Conservation (phyloP, 2,329 filamentous ascomycete genomes). For the Sclerotinia minor region DNA sequence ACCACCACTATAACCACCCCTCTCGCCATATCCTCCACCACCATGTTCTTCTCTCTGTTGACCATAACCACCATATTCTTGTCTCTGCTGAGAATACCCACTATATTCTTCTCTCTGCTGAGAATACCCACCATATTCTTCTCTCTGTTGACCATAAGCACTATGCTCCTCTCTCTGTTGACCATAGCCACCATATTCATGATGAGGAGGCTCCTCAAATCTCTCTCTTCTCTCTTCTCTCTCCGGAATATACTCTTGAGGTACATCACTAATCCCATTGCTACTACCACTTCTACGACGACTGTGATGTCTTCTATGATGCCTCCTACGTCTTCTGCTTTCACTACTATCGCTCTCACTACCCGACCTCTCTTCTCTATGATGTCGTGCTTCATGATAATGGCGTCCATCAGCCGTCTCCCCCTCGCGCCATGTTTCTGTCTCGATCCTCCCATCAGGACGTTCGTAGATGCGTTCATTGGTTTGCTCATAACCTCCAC, state of each 20-base stretch:
- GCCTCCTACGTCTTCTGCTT: slow-evolving; percentile 37
- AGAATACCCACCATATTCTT: not conserved
- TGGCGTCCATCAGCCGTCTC: slow-evolving; percentile 30
- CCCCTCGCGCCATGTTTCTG: slow-evolving; percentile 33
- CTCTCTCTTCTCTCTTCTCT: slow-evolving; percentile 23
- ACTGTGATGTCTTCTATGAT: slow-evolving; percentile 37
- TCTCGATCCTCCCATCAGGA: slow-evolving; percentile 41
- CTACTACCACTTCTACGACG: slow-evolving; percentile 27
- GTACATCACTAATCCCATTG: slow-evolving; percentile 28
- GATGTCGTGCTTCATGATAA: slow-evolving; percentile 29
- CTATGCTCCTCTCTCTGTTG: slow-evolving; percentile 24
- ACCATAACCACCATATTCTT: not conserved
- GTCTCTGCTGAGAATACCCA: slow-evolving; percentile 3
- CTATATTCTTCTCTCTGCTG: slow-evolving; percentile 23
- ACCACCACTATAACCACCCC: not conserved
- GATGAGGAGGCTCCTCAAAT: slow-evolving; percentile 24
- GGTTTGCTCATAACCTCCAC: slow-evolving; percentile 59
- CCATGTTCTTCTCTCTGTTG: slow-evolving; percentile 23
- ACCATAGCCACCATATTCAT: slow-evolving; percentile 30
- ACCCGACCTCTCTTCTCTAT: slow-evolving; percentile 36
- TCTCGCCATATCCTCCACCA: slow-evolving; percentile 22
- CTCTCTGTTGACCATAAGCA: slow-evolving; percentile 26
- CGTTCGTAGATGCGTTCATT: slow-evolving; percentile 54
- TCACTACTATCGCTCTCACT: slow-evolving; percentile 38
- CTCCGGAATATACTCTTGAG: slow-evolving; percentile 27